Percentiles rank a stretch among this genome's conserved stretches.
Evolutionary conservation across 148 eudicot genomes (phyloP).

Genomic region (Camellia japonica): DNA sequence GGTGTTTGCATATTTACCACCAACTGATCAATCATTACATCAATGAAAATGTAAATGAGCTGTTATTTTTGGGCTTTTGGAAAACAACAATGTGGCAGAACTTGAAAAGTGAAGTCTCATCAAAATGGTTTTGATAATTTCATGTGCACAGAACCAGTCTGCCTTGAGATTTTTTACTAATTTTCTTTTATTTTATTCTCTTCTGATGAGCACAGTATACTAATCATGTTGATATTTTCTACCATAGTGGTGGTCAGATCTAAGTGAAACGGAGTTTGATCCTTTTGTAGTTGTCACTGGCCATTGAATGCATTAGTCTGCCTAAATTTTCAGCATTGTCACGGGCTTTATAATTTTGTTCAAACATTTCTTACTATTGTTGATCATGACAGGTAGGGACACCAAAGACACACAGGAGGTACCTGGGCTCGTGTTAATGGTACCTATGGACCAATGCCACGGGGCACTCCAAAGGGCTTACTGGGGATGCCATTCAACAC

Average conservation of each 20-base stretch:
- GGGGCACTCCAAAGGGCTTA: conserved; percentile 68
- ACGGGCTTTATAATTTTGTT: conserved; percentile 11
- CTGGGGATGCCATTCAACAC: conserved; percentile 98
- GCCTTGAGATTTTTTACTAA: not conserved
- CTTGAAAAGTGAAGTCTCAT: not conserved
- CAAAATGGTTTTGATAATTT: not conserved
- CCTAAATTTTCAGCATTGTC: not conserved
- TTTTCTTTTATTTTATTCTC: not conserved
- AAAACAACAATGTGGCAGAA: not conserved
- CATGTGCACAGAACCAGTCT: not conserved
- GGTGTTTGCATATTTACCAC: too few relatives aligned
- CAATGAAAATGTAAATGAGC: too few relatives aligned
- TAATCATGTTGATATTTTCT: not conserved
- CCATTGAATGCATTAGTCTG: not conserved
- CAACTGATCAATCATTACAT: too few relatives aligned
- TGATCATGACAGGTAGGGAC: conserved; percentile 67
- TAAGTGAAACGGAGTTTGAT: not conserved
- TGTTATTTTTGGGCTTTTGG: too few relatives aligned
- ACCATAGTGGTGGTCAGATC: not conserved
- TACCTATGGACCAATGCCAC: conserved; percentile 98
- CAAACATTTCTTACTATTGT: not conserved
- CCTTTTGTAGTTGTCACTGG: not conserved
- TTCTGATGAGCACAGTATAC: not conserved
- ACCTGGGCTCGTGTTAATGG: conserved; percentile 95
- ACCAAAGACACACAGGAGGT: conserved; percentile 92